These are phyloP conservation scores for Zelonia costaricensis DNA, from an alignment of 208 protist species.

Conservation along the genomic window DNA sequence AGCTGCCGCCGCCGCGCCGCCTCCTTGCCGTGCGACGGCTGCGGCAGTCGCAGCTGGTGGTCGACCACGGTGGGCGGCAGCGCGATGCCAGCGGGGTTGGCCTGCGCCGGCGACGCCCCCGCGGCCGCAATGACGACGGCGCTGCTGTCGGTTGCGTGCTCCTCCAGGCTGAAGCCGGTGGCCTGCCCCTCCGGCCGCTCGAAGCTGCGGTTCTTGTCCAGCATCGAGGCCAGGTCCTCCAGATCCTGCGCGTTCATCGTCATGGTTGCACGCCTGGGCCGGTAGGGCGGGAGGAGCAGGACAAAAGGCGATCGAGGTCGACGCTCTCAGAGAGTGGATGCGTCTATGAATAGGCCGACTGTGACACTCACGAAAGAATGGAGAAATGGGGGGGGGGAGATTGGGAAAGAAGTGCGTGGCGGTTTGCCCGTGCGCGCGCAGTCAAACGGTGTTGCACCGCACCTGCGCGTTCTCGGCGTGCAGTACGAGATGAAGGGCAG, in stretches of 20 bases:
- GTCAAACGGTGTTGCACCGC: too few species aligned
- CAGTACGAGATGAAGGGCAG: too few species aligned
- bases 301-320: not conserved
- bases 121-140: not conserved
- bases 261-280: not conserved
- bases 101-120: not conserved
- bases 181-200: conserved; percentile 61
- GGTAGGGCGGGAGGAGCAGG: too few species aligned
- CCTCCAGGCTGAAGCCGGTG: conserved; percentile 73
- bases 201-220: conserved; percentile 77
- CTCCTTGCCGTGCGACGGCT: conserved; percentile 64
- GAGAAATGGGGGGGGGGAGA: too few species aligned
- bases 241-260: conserved; percentile 53
- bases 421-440: too few species aligned
- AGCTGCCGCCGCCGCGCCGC: conserved; percentile 23
- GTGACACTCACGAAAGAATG: too few species aligned
- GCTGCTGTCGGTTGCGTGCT: not conserved
- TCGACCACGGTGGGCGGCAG: conserved; percentile 81
- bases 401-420: too few species aligned
- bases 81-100: conserved; percentile 45
- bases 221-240: conserved; percentile 57
- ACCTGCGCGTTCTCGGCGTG: too few species aligned
- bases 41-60: conserved; percentile 69
- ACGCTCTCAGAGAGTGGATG: too few species aligned
- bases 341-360: too few species aligned